A percentile compares a stretch with the other conserved stretches of the same genome.
phyloP scores from a whole-genome alignment of 345 rosid species.

The Salix arbutifolia region DNA sequence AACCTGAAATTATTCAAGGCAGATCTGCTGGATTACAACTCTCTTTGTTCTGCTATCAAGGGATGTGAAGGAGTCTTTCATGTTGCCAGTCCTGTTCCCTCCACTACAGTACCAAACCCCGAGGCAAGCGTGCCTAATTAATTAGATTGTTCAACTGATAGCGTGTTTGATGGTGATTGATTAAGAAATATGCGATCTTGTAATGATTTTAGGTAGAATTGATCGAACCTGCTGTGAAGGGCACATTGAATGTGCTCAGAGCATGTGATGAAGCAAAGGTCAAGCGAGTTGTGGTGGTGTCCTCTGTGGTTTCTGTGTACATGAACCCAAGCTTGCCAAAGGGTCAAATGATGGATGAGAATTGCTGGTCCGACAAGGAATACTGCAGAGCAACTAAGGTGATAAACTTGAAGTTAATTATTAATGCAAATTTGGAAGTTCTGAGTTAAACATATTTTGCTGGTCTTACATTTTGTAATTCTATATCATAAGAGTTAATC shows the following conservation, averaged over 20 bases:
- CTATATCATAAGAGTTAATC: no score
- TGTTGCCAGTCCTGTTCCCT: slow-evolving; percentile 63
- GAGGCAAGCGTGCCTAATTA: slow-evolving; percentile 14
- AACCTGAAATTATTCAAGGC: slow-evolving; percentile 65
- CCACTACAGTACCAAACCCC: slow-evolving; percentile 34
- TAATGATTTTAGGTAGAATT: slow-evolving; percentile 38
- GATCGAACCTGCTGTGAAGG: slow-evolving; percentile 62
- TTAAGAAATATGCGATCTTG: background rate
- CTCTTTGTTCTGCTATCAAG: slow-evolving; percentile 40
- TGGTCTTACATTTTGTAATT: no score
- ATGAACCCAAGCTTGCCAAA: slow-evolving; percentile 59
- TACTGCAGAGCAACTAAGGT: slow-evolving; percentile 50
- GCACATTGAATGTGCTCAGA: slow-evolving; percentile 60
- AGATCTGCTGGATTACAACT: slow-evolving; percentile 47
- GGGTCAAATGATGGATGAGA: slow-evolving; percentile 45
- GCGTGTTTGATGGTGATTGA: background rate
- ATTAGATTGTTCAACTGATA: no score
- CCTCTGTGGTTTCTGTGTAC: slow-evolving; percentile 45
- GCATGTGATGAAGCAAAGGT: slow-evolving; percentile 57
- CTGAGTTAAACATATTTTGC: background rate
- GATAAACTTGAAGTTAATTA: background rate
- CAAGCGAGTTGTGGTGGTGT: slow-evolving; percentile 60
- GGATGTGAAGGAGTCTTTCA: slow-evolving; percentile 71
- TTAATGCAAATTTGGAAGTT: background rate
- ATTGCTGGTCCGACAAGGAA: slow-evolving; percentile 62